Conservation (phyloP, 2,329 filamentous ascomycete species). For the Cladosporium sp. region DNA sequence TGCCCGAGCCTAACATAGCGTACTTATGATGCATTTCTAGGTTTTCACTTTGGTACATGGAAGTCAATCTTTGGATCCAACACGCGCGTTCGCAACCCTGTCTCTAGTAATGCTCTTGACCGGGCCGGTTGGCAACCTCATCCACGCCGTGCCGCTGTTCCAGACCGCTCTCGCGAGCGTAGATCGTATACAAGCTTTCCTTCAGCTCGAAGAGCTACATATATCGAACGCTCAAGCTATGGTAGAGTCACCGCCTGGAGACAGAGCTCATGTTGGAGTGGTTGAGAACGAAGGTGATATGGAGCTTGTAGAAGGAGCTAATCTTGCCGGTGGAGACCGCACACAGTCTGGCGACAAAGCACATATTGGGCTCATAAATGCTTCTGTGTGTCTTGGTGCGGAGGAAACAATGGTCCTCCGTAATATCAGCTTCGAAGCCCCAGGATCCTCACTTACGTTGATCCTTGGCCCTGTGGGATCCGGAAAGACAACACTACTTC, state of each 20-base stretch:
- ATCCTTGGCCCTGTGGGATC: constrained; percentile 4
- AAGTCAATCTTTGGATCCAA: constrained; percentile 13
- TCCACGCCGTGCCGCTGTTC: constrained; percentile 17
- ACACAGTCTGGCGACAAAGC: not conserved
- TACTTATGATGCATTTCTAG: not conserved
- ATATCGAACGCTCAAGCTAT: not conserved
- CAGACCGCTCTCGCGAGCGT: constrained; percentile 19
- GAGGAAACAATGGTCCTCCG: not conserved
- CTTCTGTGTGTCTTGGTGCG: not conserved
- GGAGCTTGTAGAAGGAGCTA: not conserved
- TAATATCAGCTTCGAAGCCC: constrained; percentile 7
- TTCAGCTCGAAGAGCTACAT: constrained; percentile 8
- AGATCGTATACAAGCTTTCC: constrained; percentile 19
- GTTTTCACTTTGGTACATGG: not conserved
- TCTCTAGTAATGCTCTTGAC: constrained; percentile 17
- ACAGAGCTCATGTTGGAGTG: not conserved
- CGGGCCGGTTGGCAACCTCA: constrained; percentile 15
- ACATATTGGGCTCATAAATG: not conserved
- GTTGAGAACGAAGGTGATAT: not conserved
- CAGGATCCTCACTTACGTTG: constrained; percentile 13
- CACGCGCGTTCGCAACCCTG: constrained; percentile 17
- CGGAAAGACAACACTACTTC: constrained; percentile 8
- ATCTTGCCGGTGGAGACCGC: not conserved
- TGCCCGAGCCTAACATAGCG: not conserved
- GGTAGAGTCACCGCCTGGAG: not conserved